Conservation (phyloP, 1,284 basidiomycete genomes). For the Athelia sp. region DNA sequence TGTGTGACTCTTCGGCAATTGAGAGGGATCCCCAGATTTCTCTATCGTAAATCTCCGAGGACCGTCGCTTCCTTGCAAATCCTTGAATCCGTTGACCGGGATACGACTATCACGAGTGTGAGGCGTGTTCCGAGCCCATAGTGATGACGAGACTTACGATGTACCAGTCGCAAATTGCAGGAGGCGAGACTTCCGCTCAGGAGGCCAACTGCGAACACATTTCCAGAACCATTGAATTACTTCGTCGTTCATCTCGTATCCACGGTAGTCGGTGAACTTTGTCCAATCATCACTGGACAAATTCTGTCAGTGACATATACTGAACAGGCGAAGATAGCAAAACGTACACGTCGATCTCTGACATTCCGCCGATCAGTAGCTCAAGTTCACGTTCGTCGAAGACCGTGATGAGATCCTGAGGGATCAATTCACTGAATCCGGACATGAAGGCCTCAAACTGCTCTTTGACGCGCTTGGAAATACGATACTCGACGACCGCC, state of each 20-base stretch:
- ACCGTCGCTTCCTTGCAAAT: slow-evolving; percentile 90
- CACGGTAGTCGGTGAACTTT: slow-evolving; percentile 74
- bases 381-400: slow-evolving; percentile 95
- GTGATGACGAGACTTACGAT: slow-evolving; percentile 31
- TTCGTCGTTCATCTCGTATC: slow-evolving; percentile 73
- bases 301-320: slow-evolving; percentile 4
- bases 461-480: slow-evolving; percentile 87
- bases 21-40: slow-evolving; percentile 83
- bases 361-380: slow-evolving; percentile 92
- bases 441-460: slow-evolving; percentile 96
- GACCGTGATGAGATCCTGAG: slow-evolving; percentile 89
- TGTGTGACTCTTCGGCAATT: slow-evolving; percentile 81
- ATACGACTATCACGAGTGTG: slow-evolving; percentile 43
- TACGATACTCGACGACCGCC: slow-evolving; percentile 85
- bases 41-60: slow-evolving; percentile 88
- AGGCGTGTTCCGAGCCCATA: not conserved
- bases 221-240: slow-evolving; percentile 99
- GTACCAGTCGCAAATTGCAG: slow-evolving; percentile 93
- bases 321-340: slow-evolving; percentile 2
- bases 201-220: slow-evolving; percentile 87
- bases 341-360: slow-evolving; percentile 89
- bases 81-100: slow-evolving; percentile 93
- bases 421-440: slow-evolving; percentile 93
- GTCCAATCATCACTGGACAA: slow-evolving; percentile 64
- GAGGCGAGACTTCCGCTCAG: slow-evolving; percentile 87